Evolutionary conservation across 495 filamentous ascomycete species (phyloP), one percentile per base, ranked within the genome.

Genomic region (Talaromyces borbonicus): DNA sequence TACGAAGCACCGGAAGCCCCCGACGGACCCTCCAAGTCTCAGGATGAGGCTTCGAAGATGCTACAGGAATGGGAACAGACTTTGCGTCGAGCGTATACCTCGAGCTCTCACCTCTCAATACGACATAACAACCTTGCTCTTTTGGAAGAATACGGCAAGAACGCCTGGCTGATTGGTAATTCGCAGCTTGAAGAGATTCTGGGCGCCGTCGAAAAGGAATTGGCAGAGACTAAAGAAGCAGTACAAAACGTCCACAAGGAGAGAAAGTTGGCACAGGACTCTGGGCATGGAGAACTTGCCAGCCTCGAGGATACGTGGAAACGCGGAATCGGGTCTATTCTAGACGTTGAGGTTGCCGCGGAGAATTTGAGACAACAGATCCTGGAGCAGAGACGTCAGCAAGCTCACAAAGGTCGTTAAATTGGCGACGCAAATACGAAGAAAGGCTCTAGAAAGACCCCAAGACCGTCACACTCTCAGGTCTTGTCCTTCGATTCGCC

Each of bases 91-190:
- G 67, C 86, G 35, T 86, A 87, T 68, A 70, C 76, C 0, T 71
- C 77, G 5, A 75, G 75, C 38, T 69, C 74, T 0, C 86, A 94
- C 62, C 68, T 95, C 9, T 57, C 71, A 1, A 63, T 66, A 15
- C 80, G 88, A 3, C 71, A 77, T 20, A 67, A 78, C 22, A 84
- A 93, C 56, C 74, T 95, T 16, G 66, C 73, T 4, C 72, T 92
- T 8, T 77, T 96, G 8, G 85, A 90, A 53, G 71, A 72, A 49
- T 79, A 79, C 65, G 90, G 89, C 56, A 87, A 85, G 68, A 95
- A 93, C 64, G 83, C 85, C 9, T 96, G 90, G 90, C 67, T 97
- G 45, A 72, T 94, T 8, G 81, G 79, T 5, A 97, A 97, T 63
- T 73, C 75, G 48, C 78, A 87, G 47, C 51, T 88, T 20, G 89